Base-by-base conservation (phyloP, 192 early-diverging fungal genomes). In the Entomortierella parvispora region DNA sequence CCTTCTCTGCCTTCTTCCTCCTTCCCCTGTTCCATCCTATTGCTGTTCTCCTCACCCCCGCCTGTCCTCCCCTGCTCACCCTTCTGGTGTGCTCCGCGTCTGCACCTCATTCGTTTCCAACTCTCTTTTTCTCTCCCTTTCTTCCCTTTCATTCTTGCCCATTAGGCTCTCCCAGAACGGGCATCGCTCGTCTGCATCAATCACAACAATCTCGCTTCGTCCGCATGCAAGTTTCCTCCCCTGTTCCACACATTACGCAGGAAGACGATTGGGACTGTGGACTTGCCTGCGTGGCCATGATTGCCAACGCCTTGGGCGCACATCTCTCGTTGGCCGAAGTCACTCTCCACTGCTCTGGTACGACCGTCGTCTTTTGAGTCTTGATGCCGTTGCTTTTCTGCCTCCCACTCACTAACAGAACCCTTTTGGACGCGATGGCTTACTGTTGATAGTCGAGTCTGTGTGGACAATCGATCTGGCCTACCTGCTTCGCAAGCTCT, bases 401-500 rank as follows among this genome's bases (percentile, higher is more conserved):
- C 9, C 17, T 2, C 28, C 40, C 43, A 5, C 20, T n/a, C n/a
- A n/a, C n/a, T n/a, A n/a, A n/a, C n/a, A n/a, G n/a, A n/a, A n/a
- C n/a, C n/a, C n/a, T n/a, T n/a, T n/a, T n/a, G n/a, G n/a, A n/a
- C n/a, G n/a, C n/a, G n/a, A n/a, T n/a, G n/a, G n/a, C 6, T 29
- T 4, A 18, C 29, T 12, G 37, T 28, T n/a, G 20, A 25, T 28
- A 77, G 80, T 81, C 28, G 82, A 88, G n/a, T 91, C 91, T 3
- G 81, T 95, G 1, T 97, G 96, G 96, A 95, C 96, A 9, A 94
- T 97, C 44, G 94, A 97, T 80, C 79, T 97, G 58, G 94, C 89
- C 0, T 93, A 91, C 61, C 61, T 96, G 20, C 80, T 97, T 31
- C 80, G 85, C 54, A 67, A 64, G 17, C 54, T 77, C 23, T 77